Conservation (phyloP, 2,329 filamentous ascomycete genomes). For the Acephala macrosclerotiorum region DNA sequence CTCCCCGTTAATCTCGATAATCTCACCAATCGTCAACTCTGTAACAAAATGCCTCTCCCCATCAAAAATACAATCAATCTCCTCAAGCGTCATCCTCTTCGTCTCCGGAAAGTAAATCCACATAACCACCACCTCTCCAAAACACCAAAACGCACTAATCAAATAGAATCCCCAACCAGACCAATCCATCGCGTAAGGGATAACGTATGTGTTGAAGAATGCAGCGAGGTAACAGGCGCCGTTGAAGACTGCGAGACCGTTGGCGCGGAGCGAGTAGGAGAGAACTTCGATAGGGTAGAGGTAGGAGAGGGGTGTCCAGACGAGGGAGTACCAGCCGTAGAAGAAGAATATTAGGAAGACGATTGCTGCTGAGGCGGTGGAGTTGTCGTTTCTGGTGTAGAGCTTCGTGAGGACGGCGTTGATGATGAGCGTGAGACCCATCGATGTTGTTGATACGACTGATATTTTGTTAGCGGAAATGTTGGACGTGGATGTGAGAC, state of each 20-base stretch:
- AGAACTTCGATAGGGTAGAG: conserved; percentile 9
- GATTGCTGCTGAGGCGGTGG: not conserved
- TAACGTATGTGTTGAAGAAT: no score
- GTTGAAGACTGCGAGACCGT: conserved; percentile 4
- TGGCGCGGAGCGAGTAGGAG: not conserved
- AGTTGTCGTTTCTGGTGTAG: not conserved
- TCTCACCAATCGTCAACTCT: no score
- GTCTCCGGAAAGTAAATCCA: conserved; percentile 11
- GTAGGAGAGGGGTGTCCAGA: conserved; percentile 8
- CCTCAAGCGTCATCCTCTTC: conserved; percentile 9
- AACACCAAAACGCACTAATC: conserved; percentile 10
- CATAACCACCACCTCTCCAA: conserved; percentile 7
- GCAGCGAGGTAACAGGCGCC: conserved; percentile 3
- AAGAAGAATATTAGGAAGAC: conserved; percentile 10
- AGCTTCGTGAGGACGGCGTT: conserved; percentile 8
- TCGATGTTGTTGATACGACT: no score
- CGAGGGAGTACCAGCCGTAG: conserved; percentile 5
- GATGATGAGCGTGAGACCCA: not conserved
- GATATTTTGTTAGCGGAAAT: no score
- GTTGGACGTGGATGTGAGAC: no score
- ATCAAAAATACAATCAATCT: conserved; percentile 12
- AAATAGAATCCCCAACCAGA: conserved; percentile 9
- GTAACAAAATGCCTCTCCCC: conserved; percentile 5
- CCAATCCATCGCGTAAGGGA: conserved; percentile 1
- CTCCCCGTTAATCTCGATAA: no score